phyloP scores from a whole-genome alignment of 495 filamentous ascomycete genomes.

The Chaetomium fimeti region DNA sequence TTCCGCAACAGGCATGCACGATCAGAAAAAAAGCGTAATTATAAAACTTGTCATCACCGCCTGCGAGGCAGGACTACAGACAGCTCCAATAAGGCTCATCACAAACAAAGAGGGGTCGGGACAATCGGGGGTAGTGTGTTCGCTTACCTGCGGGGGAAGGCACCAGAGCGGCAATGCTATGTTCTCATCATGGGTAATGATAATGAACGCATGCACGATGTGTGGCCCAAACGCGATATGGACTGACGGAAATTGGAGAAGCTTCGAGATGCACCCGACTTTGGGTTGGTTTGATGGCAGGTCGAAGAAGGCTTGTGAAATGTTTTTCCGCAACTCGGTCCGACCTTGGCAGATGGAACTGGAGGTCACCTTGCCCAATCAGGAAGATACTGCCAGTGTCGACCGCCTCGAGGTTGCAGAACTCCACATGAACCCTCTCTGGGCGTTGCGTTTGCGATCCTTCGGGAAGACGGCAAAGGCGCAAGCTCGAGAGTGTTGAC shows the following conservation, averaged over 20 bases:
- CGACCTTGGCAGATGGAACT: too few relatives aligned
- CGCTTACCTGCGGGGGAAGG: slow-evolving; percentile 18
- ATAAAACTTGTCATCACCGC: slow-evolving; percentile 51
- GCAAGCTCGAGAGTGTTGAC: too few relatives aligned
- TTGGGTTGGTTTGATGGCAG: not conserved
- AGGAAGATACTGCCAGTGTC: too few relatives aligned
- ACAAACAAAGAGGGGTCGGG: slow-evolving; percentile 21
- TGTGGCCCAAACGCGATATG: not conserved
- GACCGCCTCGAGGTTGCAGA: too few relatives aligned
- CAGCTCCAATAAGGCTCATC: slow-evolving; percentile 93
- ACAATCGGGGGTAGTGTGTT: not conserved
- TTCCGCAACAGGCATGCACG: not conserved
- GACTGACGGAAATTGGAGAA: not conserved
- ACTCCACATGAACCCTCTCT: too few relatives aligned
- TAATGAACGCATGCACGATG: not conserved
- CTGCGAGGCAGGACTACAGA: slow-evolving; percentile 61
- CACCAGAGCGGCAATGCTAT: slow-evolving; percentile 16
- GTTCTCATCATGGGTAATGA: slow-evolving; percentile 14
- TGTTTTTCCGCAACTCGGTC: not conserved
- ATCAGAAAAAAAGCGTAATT: slow-evolving; percentile 56
- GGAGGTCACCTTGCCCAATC: too few relatives aligned
- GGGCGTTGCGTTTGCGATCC: too few relatives aligned
- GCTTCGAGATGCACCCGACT: not conserved
- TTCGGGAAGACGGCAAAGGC: too few relatives aligned
- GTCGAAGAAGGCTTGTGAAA: not conserved